Evolutionary conservation across 2,329 filamentous ascomycete genomes (phyloP).

Genomic region (Sclerotinia sclerotiorum): DNA sequence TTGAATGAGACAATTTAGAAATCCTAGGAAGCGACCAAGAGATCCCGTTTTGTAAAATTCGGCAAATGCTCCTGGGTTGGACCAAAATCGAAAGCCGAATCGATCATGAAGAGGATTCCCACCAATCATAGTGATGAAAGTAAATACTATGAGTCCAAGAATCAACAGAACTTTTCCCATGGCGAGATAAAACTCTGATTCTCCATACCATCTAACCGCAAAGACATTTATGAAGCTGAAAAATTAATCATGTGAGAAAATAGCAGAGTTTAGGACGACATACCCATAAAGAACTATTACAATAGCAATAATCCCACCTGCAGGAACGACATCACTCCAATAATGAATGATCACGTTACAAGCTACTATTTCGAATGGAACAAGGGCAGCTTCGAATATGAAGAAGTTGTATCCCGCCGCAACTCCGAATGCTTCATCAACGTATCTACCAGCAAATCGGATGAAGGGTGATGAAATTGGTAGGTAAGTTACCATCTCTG

Average conservation of each 20-base stretch:
- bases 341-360: slow-evolving; percentile 47
- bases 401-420: slow-evolving; percentile 75
- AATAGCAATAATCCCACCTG: slow-evolving; percentile 53
- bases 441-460: slow-evolving; percentile 71
- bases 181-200: slow-evolving; percentile 56
- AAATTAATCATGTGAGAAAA: slow-evolving; percentile 44
- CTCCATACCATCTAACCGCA: slow-evolving; percentile 57
- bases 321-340: slow-evolving; percentile 50
- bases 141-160: slow-evolving; percentile 38
- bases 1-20: slow-evolving; percentile 49
- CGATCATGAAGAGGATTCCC: slow-evolving; percentile 34
- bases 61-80: slow-evolving; percentile 48
- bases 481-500: slow-evolving; percentile 75
- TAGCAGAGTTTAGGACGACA: slow-evolving; percentile 39
- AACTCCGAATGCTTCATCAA: slow-evolving; percentile 73
- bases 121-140: slow-evolving; percentile 42
- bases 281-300: slow-evolving; percentile 47
- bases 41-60: slow-evolving; percentile 44
- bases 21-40: slow-evolving; percentile 53
- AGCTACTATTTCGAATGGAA: slow-evolving; percentile 45
- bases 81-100: slow-evolving; percentile 51
- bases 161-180: slow-evolving; percentile 40
- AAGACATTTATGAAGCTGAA: slow-evolving; percentile 44
- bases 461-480: slow-evolving; percentile 79
- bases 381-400: slow-evolving; percentile 61